Evolutionary conservation across 2,329 filamentous ascomycete species (phyloP).

Genomic region (Penicillium sp.): DNA sequence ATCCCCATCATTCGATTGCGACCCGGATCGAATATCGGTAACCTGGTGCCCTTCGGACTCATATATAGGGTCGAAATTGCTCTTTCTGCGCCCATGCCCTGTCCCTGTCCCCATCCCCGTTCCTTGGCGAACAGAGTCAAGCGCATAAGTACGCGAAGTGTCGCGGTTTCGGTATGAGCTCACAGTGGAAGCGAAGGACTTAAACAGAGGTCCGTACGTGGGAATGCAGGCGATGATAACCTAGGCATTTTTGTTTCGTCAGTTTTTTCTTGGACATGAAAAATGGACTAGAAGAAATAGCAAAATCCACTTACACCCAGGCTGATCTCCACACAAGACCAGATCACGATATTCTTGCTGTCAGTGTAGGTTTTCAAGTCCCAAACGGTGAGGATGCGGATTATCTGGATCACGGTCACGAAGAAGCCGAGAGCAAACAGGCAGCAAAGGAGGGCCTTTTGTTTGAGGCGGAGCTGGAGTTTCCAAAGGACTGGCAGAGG

Average conservation of each 20-base stretch:
- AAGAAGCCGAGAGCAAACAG: constrained; percentile 54
- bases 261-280: background rate
- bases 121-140: background rate
- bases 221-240: constrained; percentile 46
- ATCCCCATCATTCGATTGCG: background rate
- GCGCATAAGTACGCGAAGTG: constrained; percentile 1
- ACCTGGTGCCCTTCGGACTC: background rate
- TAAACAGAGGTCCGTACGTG: constrained; percentile 46
- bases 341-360: constrained; percentile 45
- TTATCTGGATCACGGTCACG: constrained; percentile 53
- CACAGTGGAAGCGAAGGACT: constrained; percentile 20
- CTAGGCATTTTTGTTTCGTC: constrained; percentile 5
- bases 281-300: too few species aligned
- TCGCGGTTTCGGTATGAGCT: constrained; percentile 15
- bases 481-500: constrained; percentile 27
- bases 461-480: constrained; percentile 16
- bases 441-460: constrained; percentile 40
- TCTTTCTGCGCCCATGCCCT: background rate
- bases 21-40: background rate
- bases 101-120: background rate
- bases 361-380: constrained; percentile 49
- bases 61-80: background rate
- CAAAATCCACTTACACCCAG: constrained; percentile 34
- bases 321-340: constrained; percentile 50
- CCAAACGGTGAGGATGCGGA: constrained; percentile 53